phyloP scores from a whole-genome alignment of 2,329 filamentous ascomycete genomes.

The Aspergillus unguis region DNA sequence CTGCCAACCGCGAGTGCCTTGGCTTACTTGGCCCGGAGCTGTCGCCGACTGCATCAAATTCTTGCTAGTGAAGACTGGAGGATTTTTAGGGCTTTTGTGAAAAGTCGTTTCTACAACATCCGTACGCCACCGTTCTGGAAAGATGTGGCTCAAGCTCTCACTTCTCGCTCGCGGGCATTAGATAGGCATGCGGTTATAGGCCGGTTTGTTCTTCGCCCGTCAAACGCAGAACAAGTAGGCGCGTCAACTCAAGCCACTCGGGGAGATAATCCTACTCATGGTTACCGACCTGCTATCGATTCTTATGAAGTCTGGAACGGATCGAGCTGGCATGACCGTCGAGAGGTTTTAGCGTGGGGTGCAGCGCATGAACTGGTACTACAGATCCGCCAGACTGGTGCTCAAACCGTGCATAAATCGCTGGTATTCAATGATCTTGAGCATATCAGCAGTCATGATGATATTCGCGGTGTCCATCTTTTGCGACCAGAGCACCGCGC shows the following conservation, averaged over 20 bases:
- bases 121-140: slow-evolving; percentile 44
- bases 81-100: slow-evolving; percentile 46
- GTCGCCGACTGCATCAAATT: slow-evolving; percentile 44
- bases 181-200: slow-evolving; percentile 56
- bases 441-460: slow-evolving; percentile 53
- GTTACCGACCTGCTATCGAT: slow-evolving; percentile 58
- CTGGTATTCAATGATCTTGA: slow-evolving; percentile 52
- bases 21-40: slow-evolving; percentile 45
- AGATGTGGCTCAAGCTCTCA: slow-evolving; percentile 53
- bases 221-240: slow-evolving; percentile 38
- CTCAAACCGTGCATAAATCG: slow-evolving; percentile 41
- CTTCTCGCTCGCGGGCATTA: slow-evolving; percentile 56
- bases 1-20: slow-evolving; percentile 48
- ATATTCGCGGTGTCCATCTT: slow-evolving; percentile 57
- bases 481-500: slow-evolving; percentile 43
- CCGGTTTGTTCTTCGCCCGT: slow-evolving; percentile 49
- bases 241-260: slow-evolving; percentile 33
- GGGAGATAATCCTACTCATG: slow-evolving; percentile 51
- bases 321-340: slow-evolving; percentile 47
- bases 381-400: slow-evolving; percentile 46
- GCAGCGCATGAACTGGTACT: slow-evolving; percentile 57
- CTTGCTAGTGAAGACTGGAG: slow-evolving; percentile 49
- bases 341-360: slow-evolving; percentile 59
- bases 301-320: slow-evolving; percentile 54
- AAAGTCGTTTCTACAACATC: slow-evolving; percentile 48